Evolutionary conservation across 345 rosid species (phyloP).

Genomic region (Erodium maritimum): DNA sequence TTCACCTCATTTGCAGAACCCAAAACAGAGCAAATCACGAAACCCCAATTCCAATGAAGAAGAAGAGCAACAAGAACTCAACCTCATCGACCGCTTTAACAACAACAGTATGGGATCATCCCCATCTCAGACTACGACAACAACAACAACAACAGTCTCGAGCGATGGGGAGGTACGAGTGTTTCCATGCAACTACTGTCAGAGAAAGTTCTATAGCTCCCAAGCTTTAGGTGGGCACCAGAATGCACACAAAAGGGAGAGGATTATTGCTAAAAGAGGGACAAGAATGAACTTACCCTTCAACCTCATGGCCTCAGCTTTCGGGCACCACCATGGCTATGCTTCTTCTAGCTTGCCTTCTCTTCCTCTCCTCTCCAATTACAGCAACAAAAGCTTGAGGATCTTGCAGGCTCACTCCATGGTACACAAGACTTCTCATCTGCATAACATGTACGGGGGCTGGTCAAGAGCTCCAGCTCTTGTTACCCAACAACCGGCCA

Average conservation of each 20-base stretch:
- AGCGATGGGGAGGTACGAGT: constrained; percentile 32
- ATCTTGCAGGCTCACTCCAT: background rate
- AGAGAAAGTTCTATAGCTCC: constrained; percentile 77
- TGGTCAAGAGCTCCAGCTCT: background rate
- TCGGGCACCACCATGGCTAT: constrained; percentile 23
- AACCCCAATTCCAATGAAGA: constrained; percentile 7
- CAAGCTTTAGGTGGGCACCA: constrained; percentile 93
- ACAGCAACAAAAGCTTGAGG: background rate
- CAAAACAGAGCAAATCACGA: constrained; percentile 7
- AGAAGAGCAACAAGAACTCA: no score
- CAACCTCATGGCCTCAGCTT: no score
- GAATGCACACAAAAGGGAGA: constrained; percentile 79
- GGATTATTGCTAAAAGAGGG: constrained; percentile 66
- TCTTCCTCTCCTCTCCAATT: constrained; percentile 32
- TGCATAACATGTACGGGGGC: background rate
- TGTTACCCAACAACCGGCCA: no score
- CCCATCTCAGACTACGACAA: background rate
- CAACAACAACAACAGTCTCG: background rate
- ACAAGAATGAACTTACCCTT: constrained; percentile 26
- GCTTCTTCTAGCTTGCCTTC: constrained; percentile 34
- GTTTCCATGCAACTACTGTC: constrained; percentile 81
- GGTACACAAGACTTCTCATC: background rate
- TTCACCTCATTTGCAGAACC: no score
- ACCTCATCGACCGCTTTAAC: no score
- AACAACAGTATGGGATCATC: constrained; percentile 23